A percentile compares a stretch with the other conserved stretches of the same genome.
phyloP scores from a whole-genome alignment of 2,329 filamentous ascomycete genomes.

The Xylariaceae sp. region DNA sequence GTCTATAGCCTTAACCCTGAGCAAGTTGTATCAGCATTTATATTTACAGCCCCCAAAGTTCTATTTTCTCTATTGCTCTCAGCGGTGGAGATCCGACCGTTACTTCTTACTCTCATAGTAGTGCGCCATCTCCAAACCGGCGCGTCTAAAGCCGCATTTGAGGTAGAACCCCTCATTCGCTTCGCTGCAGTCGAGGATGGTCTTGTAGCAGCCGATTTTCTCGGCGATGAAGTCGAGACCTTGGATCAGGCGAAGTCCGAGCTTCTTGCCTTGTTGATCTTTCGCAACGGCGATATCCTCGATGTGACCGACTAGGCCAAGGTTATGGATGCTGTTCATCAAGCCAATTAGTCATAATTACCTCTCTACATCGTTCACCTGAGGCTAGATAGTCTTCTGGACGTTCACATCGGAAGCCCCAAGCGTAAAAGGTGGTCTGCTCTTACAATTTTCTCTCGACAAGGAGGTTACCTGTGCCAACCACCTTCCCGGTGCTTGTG shows the following conservation, averaged over 20 bases:
- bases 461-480: constrained; percentile 89
- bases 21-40: constrained; percentile 15
- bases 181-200: constrained; percentile 94
- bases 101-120: constrained; percentile 73
- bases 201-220: constrained; percentile 94
- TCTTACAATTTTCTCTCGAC: constrained; percentile 93
- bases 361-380: not conserved
- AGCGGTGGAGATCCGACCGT: constrained; percentile 9
- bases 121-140: constrained; percentile 95
- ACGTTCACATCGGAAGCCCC: too few relatives aligned
- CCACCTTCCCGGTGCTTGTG: constrained; percentile 66
- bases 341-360: constrained; percentile 13
- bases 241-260: constrained; percentile 91
- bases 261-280: constrained; percentile 96
- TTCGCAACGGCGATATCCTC: constrained; percentile 96
- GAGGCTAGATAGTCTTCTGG: too few relatives aligned
- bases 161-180: constrained; percentile 97
- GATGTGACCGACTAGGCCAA: constrained; percentile 90
- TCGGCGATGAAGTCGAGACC: constrained; percentile 88
- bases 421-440: not conserved
- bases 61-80: not conserved
- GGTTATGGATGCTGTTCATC: constrained; percentile 71
- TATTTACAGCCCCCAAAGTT: constrained; percentile 6
- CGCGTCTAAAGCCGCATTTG: constrained; percentile 94
- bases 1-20: constrained; percentile 27